Base-by-base conservation (phyloP, 805 yeast genomes). In the Scheffersomyces stipitis region DNA sequence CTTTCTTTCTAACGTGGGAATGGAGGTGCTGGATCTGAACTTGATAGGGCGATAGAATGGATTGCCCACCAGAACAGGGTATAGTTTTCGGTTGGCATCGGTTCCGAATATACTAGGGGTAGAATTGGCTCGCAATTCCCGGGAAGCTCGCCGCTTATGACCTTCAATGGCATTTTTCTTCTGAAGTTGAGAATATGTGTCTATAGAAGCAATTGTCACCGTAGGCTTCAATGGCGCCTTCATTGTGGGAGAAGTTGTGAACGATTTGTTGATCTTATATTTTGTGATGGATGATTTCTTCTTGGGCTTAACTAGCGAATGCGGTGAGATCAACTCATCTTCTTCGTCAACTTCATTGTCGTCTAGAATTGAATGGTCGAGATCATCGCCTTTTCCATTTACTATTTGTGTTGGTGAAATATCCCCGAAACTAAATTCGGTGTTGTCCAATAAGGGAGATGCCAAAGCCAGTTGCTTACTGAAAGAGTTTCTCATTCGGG, bases 141-240 rank as follows among this genome's bases (percentile, higher is more conserved):
- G n/a, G n/a, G n/a, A n/a, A n/a, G n/a, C n/a, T n/a, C n/a, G n/a
- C n/a, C n/a, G n/a, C n/a, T n/a, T n/a, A n/a, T n/a, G n/a, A n/a
- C 36, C 30, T 14, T 34, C 23, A 4, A 22, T 4, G 22, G 16
- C 28, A 3, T 3, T 17, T 17, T 28, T 4, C 15, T 23, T 27
- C 14, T 44, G 43, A 24, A 38, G 41, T 18, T 29, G 31, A 15
- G 45, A 34, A 18, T 46, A 41, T 16, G 40, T 49, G 28, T 52
- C 51, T 17, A 52, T 47, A 18, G 57, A 48, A 1, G 54, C 49
- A 17, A 52, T 52, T 14, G 58, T 49, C n/a, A 52, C 51, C 9
- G 50, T 36, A 1, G 62, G 62, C 26, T 51, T 54, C 31, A 52
- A 43, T 16, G 59, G 52, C 18, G 54, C 57, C 27, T 47, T 34